phyloP scores from a whole-genome alignment of 2,329 filamentous ascomycete species.

The Fusarium setosum region DNA sequence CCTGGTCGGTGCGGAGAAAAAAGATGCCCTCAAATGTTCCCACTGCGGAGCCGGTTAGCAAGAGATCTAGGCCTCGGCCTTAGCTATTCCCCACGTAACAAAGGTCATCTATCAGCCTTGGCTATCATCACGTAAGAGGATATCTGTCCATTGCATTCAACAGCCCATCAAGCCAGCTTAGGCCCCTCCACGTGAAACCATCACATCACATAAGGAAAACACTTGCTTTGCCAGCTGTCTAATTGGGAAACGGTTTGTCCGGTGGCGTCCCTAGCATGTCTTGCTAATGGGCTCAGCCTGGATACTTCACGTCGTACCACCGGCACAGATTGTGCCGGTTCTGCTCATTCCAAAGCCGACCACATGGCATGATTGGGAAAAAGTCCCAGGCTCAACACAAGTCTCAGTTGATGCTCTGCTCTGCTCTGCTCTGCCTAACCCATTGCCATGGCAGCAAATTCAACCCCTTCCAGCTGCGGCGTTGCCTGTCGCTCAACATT shows the following conservation, averaged over 20 bases:
- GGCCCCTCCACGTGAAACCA: neutral
- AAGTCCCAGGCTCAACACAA: no score
- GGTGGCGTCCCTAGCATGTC: conserved; percentile 1
- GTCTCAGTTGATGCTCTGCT: conserved; percentile 7
- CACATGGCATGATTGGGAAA: no score
- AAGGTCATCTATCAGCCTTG: neutral
- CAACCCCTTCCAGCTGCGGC: conserved; percentile 56
- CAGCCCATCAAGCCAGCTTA: neutral
- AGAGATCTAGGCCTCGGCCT: conserved; percentile 31
- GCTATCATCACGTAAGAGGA: neutral
- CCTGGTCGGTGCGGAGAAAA: conserved; percentile 28
- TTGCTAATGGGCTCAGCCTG: neutral
- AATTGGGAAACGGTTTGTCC: neutral
- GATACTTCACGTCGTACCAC: neutral
- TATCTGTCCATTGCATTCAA: neutral
- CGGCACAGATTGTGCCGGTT: neutral
- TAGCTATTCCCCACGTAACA: conserved; percentile 12
- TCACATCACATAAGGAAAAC: neutral
- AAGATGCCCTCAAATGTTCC: conserved; percentile 16
- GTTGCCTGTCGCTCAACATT: conserved; percentile 49
- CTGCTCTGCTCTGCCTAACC: neutral
- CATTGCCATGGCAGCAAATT: conserved; percentile 49
- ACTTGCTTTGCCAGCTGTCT: neutral
- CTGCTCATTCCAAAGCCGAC: neutral
- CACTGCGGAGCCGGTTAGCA: conserved; percentile 32